These are phyloP conservation scores for Trichosanthes truncata DNA, from an alignment of 306 rosid genomes.

Conservation along the genomic window DNA sequence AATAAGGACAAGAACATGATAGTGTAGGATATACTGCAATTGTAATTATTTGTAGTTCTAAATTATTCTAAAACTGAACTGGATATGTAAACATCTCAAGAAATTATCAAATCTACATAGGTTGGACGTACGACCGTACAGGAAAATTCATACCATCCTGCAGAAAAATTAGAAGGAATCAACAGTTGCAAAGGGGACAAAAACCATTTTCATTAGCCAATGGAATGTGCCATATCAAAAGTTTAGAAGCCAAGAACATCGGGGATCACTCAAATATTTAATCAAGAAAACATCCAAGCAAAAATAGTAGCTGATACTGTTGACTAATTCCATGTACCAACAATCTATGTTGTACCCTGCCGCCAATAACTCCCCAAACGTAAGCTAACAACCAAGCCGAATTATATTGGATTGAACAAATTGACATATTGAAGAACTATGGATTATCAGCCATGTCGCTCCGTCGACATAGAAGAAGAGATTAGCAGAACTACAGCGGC, in stretches of 20 bases:
- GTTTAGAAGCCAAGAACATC: not conserved
- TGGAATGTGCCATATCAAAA: not conserved
- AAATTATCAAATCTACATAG: not conserved
- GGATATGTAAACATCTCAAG: not conserved
- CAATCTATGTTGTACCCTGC: not conserved
- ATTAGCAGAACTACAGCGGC: not conserved
- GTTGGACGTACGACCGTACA: not conserved
- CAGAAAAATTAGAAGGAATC: not conserved
- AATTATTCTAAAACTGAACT: not conserved
- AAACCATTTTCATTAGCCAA: not conserved
- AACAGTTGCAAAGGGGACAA: not conserved
- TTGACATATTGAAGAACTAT: not conserved
- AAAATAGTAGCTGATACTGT: conserved; percentile 1
- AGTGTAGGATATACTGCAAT: no score
- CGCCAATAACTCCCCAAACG: not conserved
- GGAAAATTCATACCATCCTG: not conserved
- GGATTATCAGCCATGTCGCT: conserved; percentile 2
- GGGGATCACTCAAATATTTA: not conserved
- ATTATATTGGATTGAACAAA: not conserved
- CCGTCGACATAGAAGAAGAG: not conserved
- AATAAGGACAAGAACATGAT: no score
- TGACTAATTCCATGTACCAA: not conserved
- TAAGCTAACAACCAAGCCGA: not conserved
- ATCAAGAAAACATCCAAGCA: not conserved
- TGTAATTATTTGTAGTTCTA: not conserved